Base-by-base conservation (phyloP, 2,329 filamentous ascomycete genomes). In the Aaosphaeria pasadenensis region DNA sequence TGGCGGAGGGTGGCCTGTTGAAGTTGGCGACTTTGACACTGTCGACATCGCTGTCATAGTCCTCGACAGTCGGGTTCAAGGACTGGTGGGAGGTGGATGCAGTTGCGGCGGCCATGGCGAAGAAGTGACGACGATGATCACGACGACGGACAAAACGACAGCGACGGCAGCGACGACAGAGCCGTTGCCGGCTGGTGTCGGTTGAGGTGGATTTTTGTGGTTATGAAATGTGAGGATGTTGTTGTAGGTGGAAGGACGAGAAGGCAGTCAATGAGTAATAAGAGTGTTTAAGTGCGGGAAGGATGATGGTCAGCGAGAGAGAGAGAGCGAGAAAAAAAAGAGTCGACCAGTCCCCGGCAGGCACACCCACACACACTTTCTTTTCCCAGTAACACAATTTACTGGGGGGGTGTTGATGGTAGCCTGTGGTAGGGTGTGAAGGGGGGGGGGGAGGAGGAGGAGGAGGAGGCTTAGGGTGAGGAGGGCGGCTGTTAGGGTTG, bases 1-100 rank as follows among this genome's bases (percentile, higher is more conserved):
- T 76, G 48, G 54, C 46, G 51, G 50, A 30, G 43, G 53, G 74
- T 74, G 49, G 74, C 74, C 52, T 74, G 64, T 53, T 71, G 60
- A 59, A 48, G 45, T 17, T 38, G 24, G 17, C 1, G 43, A 60
- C 57, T 24, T 58, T 44, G 48, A 38, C 54, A 48, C 31, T 45
- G 13, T 55, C 54, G 52, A 66, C 68, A 39, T 70, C 64, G 55
- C 74, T 71, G 54, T 71, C 54, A 53, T 64, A 74, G 58, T 76
- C 73, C 59, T 75, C 73, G 56, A 52, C 52, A 63, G 49, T 46
- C 53, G 53, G 44, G 42, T 30, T 39, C 35, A 31, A 28, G 42
- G 43, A 29, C 36, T n/a, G 44, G 3, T n/a, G 36, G 4, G 36
- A 24, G 28, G 48, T 48, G 35, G 46, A 38, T 35, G 36, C 42